Evolutionary conservation across 1,139 yeast species (phyloP).

Genomic region (Waltiozyma sp.): DNA sequence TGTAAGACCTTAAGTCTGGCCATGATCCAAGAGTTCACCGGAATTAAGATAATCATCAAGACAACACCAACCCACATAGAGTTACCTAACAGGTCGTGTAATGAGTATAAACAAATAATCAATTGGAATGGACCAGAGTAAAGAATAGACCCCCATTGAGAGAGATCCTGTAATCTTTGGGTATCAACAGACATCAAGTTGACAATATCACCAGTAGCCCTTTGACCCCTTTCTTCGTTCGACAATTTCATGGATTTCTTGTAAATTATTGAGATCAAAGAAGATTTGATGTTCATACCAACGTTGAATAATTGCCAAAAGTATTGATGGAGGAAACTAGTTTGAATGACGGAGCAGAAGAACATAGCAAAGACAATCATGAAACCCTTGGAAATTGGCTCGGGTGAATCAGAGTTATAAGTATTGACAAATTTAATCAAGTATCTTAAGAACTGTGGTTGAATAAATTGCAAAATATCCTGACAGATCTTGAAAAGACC

Average conservation of each 20-base stretch:
- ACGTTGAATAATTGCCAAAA: slow-evolving; percentile 81
- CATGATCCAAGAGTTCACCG: slow-evolving; percentile 69
- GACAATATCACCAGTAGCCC: slow-evolving; percentile 94
- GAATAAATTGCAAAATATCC: slow-evolving; percentile 75
- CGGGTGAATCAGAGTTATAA: slow-evolving; percentile 33
- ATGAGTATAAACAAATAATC: slow-evolving; percentile 60
- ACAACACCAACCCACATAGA: slow-evolving; percentile 97
- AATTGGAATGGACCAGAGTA: slow-evolving; percentile 99
- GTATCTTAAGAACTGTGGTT: slow-evolving; percentile 73
- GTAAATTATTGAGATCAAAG: slow-evolving; percentile 71
- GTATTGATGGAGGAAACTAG: slow-evolving; percentile 83
- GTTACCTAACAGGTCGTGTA: slow-evolving; percentile 70
- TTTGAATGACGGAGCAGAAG: slow-evolving; percentile 68
- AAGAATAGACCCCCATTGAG: slow-evolving; percentile 74
- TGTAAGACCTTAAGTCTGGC: slow-evolving; percentile 67
- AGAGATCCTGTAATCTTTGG: slow-evolving; percentile 83
- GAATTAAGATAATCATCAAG: slow-evolving; percentile 76
- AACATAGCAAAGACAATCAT: slow-evolving; percentile 83
- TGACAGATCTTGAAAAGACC: slow-evolving; percentile 71
- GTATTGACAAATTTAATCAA: slow-evolving; percentile 78
- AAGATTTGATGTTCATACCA: slow-evolving; percentile 82
- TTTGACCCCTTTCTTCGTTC: slow-evolving; percentile 68
- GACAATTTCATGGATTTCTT: slow-evolving; percentile 72
- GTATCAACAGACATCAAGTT: slow-evolving; percentile 96
- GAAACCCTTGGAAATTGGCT: slow-evolving; percentile 71